phyloP scores from a whole-genome alignment of 306 rosid genomes.

The Casuarina cunninghamiana region DNA sequence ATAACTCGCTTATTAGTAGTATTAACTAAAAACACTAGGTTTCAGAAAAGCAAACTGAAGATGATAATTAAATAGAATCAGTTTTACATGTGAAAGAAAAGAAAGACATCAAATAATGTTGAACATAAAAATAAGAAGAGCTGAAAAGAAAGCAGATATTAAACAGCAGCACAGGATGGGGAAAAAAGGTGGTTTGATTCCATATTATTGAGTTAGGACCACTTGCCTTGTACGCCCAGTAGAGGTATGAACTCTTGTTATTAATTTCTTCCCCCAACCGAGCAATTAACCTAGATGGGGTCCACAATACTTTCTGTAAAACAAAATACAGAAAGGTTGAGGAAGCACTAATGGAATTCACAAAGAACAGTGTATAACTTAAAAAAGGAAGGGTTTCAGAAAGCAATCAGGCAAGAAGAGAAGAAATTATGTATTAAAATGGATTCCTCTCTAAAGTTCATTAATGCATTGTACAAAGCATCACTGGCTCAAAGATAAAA shows the following conservation, averaged over 20 bases:
- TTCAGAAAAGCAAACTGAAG: background rate
- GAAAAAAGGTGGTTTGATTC: constrained; percentile 8
- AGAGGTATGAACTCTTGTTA: constrained; percentile 78
- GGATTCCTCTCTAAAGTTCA: background rate
- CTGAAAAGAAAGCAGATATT: background rate
- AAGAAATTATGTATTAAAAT: background rate
- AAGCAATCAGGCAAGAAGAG: background rate
- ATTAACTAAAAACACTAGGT: background rate
- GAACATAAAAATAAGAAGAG: background rate
- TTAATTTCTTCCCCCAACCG: constrained; percentile 91
- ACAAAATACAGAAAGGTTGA: background rate
- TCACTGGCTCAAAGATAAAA: background rate
- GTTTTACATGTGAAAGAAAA: background rate
- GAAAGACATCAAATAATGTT: background rate
- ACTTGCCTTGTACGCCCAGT: constrained; percentile 90
- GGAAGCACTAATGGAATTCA: background rate
- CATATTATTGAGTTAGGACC: constrained; percentile 21
- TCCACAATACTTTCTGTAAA: constrained; percentile 70
- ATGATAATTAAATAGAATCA: background rate
- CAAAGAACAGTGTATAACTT: background rate
- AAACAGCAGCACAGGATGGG: background rate
- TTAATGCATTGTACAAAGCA: background rate
- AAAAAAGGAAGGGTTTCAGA: background rate
- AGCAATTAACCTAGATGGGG: constrained; percentile 80
- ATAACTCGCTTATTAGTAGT: background rate